A percentile compares a stretch with the other conserved stretches of the same genome.
Conservation (phyloP, 768 basidiomycete genomes). For the Pluteus cervinus region DNA sequence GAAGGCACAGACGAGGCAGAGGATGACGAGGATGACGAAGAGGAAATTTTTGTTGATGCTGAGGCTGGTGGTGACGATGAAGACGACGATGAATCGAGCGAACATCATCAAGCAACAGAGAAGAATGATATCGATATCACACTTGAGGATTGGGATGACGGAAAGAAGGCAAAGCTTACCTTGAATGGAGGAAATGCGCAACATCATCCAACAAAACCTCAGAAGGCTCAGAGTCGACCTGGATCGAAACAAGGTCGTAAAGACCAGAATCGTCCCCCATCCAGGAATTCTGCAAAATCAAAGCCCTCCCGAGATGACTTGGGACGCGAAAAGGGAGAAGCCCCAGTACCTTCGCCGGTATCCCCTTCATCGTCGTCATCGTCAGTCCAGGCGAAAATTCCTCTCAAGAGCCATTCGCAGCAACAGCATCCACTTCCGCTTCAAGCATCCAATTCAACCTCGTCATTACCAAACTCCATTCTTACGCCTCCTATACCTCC, state of each 20-base stretch:
- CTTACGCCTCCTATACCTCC: no score
- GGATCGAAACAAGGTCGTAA: not conserved
- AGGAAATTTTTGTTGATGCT: constrained; percentile 27
- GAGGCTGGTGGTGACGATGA: constrained; percentile 24
- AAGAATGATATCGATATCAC: constrained; percentile 6
- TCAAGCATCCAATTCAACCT: no score
- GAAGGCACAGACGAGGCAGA: constrained; percentile 27
- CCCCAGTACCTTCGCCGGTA: no score
- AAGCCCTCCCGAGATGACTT: no score
- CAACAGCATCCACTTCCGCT: no score
- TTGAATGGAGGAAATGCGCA: constrained; percentile 2
- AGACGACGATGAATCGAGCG: constrained; percentile 13
- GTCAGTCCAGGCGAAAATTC: no score
- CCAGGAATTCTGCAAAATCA: no score
- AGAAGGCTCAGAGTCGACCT: not conserved
- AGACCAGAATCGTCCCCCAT: not conserved
- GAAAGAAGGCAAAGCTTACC: constrained; percentile 7
- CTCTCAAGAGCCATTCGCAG: no score
- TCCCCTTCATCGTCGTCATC: no score
- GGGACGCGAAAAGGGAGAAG: no score
- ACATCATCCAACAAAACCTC: constrained; percentile 1
- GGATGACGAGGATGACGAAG: constrained; percentile 30
- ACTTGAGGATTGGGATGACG: constrained; percentile 4
- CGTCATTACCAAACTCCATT: no score
- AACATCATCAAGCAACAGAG: constrained; percentile 16